Conservation (phyloP, 495 filamentous ascomycete species). For the Neurospora pannonica region DNA sequence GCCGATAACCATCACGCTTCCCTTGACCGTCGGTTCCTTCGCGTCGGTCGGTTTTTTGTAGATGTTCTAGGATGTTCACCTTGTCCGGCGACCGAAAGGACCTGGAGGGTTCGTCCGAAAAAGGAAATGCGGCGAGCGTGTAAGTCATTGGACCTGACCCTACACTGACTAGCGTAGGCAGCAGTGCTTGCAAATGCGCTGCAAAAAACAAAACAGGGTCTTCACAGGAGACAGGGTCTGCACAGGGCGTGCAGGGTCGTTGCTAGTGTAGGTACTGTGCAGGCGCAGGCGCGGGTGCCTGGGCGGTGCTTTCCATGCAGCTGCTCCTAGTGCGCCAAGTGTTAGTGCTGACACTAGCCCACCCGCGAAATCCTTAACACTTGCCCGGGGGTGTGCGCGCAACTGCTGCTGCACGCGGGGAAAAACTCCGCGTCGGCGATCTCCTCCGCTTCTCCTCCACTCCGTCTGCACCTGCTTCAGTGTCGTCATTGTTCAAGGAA, state of each 20-base stretch:
- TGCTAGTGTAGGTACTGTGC: neutral
- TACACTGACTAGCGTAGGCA: neutral
- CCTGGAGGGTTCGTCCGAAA: too few species aligned
- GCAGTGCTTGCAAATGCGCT: neutral
- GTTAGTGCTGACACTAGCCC: too few species aligned
- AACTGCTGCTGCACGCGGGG: neutral
- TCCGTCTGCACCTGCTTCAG: neutral
- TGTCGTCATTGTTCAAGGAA: neutral
- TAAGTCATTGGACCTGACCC: neutral
- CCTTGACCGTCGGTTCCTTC: too few species aligned
- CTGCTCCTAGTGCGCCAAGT: too few species aligned
- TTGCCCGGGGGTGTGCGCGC: too few species aligned
- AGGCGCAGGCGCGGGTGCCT: neutral
- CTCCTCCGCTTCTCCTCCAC: neutral
- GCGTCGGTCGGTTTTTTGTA: too few species aligned
- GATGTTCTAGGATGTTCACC: too few species aligned
- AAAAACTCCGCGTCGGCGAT: neutral
- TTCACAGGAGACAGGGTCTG: neutral
- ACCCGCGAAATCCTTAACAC: too few species aligned
- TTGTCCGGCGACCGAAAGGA: too few species aligned
- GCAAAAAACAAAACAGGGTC: neutral
- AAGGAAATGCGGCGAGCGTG: neutral
- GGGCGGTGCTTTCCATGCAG: neutral
- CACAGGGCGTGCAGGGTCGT: neutral
- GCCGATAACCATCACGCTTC: neutral